A percentile compares a stretch with the other conserved stretches of the same genome.
These are phyloP conservation scores for Apiospora rasikravindrae DNA, from an alignment of 2,329 filamentous ascomycete genomes.

Conservation along the genomic window DNA sequence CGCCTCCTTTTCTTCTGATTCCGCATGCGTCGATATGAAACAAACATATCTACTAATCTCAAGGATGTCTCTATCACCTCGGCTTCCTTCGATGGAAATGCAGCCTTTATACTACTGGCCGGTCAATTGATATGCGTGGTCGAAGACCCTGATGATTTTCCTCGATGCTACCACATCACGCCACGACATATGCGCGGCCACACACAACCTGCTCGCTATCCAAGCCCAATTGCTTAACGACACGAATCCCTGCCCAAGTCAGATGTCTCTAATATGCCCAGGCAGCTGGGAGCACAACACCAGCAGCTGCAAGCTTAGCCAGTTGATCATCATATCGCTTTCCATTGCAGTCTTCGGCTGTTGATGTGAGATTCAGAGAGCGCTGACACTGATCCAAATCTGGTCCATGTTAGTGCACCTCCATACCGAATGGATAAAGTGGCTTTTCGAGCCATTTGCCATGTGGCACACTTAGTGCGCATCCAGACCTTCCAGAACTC, in stretches of 20 bases:
- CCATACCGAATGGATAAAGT: background rate
- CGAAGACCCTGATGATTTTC: background rate
- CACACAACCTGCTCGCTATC: background rate
- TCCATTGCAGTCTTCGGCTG: background rate
- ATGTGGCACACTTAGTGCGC: background rate
- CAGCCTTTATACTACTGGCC: background rate
- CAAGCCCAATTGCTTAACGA: slow-evolving; percentile 4
- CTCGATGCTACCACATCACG: background rate
- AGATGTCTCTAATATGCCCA: background rate
- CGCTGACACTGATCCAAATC: too few species aligned
- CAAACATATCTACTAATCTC: background rate
- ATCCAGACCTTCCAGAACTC: background rate
- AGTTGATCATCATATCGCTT: background rate
- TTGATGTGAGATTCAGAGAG: background rate
- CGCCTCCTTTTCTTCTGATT: background rate
- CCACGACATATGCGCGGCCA: background rate
- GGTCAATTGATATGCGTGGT: background rate
- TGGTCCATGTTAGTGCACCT: too few species aligned
- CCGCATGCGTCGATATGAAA: background rate
- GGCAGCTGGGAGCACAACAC: background rate
- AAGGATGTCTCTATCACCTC: background rate
- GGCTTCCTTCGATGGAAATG: background rate
- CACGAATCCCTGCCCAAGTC: background rate
- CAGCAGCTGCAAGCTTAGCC: background rate
- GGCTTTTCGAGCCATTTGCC: background rate